Evolutionary conservation across 805 yeast genomes (phyloP), one percentile per base, ranked within the genome.

Genomic region (Ogataea polymorpha): DNA sequence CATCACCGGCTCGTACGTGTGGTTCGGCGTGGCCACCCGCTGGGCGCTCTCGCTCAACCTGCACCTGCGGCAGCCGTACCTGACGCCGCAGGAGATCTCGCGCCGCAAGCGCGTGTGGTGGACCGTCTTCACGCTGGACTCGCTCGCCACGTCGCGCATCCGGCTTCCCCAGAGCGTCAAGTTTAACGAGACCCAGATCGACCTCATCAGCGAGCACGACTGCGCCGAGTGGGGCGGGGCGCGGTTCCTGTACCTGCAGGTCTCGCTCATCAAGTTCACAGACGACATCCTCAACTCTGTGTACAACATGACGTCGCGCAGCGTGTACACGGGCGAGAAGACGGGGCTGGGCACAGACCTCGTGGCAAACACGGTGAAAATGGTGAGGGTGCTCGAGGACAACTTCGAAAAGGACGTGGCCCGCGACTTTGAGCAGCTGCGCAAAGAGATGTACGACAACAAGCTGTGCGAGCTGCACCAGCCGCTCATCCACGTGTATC

Each of bases 81-180:
- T 54, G 11, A 25, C 46, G 2, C 8, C 20, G 5, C 29, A 34
- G 12, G 64, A 62, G 32, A 48, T 51, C 15, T 63, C 66, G 21
- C 58, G 59, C 35, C 49, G 67, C 17, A 58, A 65, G 42, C 55
- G 66, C 34, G 50, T 65, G 3, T 67, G 70, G 70, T 67, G 71
- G 71, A 63, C 71, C 9, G 60, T 62, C 15, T 65, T 59, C 45
- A 54, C 62, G 5, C 53, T 66, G 50, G 68, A 65, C 36, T 58
- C 62, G 15, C 55, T 62, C 16, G 66, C 68, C 51, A 58, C 65
- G n/a, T 64, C 69, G 4, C 59, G 66, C 27, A 46, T 65, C 17
- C 62, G 68, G 15, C 58, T 63, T 25, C 70, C 70, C 0, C 54
- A 57, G n/a, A 67, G 59, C 43, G 59, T 66, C 26, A 59, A 58